A percentile compares a stretch with the other conserved stretches of the same genome.
These are phyloP conservation scores for Globisporangium nagaii DNA, from an alignment of 352 stramenopile species.

Conservation along the genomic window DNA sequence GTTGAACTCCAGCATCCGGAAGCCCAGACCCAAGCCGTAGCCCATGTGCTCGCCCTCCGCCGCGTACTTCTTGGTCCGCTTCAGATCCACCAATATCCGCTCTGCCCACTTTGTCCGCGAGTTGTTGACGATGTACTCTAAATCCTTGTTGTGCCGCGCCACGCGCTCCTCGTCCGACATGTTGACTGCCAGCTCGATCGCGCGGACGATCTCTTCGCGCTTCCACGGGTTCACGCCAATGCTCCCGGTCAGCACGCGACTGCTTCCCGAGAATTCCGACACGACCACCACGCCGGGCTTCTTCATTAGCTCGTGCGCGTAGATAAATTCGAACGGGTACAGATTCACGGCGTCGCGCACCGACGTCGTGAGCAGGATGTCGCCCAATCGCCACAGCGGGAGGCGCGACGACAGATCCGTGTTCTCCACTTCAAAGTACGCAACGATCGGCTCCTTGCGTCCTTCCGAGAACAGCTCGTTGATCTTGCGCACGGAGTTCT, in stretches of 20 bases:
- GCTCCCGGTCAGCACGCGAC: constrained; percentile 94
- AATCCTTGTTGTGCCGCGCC: constrained; percentile 75
- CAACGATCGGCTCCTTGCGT: constrained; percentile 47
- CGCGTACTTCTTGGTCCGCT: constrained; percentile 85
- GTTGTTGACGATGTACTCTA: constrained; percentile 93
- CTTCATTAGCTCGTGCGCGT: constrained; percentile 68
- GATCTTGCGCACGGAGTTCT: constrained; percentile 57
- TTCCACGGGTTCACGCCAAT: constrained; percentile 99
- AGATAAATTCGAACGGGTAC: constrained; percentile 86
- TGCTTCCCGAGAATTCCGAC: constrained; percentile 97
- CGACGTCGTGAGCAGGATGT: constrained; percentile 71
- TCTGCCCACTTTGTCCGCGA: constrained; percentile 96
- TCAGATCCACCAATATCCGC: constrained; percentile 97
- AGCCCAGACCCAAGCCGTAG: constrained; percentile 94
- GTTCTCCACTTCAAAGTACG: constrained; percentile 75
- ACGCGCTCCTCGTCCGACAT: constrained; percentile 67
- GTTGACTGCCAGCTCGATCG: constrained; percentile 54
- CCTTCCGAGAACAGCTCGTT: constrained; percentile 48
- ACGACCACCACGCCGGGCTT: constrained; percentile 91
- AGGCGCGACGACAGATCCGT: constrained; percentile 71
- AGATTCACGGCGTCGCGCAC: constrained; percentile 81
- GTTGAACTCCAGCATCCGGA: constrained; percentile 96
- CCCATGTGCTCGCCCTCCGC: constrained; percentile 91
- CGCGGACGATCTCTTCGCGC: constrained; percentile 80
- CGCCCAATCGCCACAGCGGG: constrained; percentile 63